phyloP scores from a whole-genome alignment of 2,329 filamentous ascomycete genomes.

The Aspergillus alliaceus region DNA sequence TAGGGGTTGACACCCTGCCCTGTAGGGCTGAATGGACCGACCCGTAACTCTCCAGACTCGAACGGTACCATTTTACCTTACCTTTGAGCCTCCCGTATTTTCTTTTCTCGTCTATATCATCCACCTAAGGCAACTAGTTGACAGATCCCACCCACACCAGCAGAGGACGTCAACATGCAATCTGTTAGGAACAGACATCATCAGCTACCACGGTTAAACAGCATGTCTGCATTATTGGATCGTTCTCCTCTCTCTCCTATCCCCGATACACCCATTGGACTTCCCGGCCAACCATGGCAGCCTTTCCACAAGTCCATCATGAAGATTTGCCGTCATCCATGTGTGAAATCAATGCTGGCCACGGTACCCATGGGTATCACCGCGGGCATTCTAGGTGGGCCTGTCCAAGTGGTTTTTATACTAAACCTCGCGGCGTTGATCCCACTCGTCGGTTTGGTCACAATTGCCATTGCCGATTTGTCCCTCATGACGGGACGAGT shows the following conservation, averaged over 20 bases:
- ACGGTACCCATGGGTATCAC: constrained; percentile 65
- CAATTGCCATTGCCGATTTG: constrained; percentile 79
- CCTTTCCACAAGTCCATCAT: constrained; percentile 1
- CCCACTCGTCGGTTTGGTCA: constrained; percentile 74
- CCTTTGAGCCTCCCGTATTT: background rate
- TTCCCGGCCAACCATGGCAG: background rate
- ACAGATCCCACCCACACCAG: no score
- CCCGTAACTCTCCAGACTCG: background rate
- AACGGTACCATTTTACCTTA: background rate
- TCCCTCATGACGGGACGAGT: constrained; percentile 65
- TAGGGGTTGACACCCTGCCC: constrained; percentile 3
- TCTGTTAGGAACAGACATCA: constrained; percentile 1
- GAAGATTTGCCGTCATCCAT: background rate
- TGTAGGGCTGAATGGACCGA: constrained; percentile 7
- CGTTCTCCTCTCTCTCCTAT: background rate
- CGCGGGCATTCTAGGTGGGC: constrained; percentile 60
- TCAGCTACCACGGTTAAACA: background rate
- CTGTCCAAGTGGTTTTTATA: constrained; percentile 65
- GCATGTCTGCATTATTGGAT: background rate
- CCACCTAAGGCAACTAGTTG: no score
- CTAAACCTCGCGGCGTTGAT: constrained; percentile 87
- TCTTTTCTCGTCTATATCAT: background rate
- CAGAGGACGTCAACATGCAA: background rate
- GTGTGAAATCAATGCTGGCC: constrained; percentile 72
- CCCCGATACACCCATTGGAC: background rate